A percentile compares a stretch with the other conserved stretches of the same genome.
These are phyloP conservation scores for Colletotrichum sojae DNA, from an alignment of 2,329 filamentous ascomycete genomes.

Conservation along the genomic window DNA sequence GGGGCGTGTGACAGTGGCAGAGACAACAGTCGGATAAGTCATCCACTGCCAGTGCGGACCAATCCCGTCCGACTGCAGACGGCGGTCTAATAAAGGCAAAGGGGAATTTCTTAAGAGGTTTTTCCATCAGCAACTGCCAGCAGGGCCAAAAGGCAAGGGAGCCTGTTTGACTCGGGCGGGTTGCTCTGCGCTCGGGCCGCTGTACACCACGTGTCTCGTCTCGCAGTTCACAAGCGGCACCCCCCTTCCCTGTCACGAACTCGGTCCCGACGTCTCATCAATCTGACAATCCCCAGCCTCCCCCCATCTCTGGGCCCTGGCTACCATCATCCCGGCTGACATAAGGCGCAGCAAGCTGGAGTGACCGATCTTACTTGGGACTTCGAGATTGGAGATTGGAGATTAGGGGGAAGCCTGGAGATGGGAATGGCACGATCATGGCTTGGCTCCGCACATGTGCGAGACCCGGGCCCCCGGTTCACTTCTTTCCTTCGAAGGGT, in stretches of 20 bases:
- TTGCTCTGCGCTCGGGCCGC: constrained; percentile 20
- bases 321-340: constrained; percentile 31
- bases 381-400: constrained; percentile 20
- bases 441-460: constrained; percentile 16
- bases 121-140: constrained; percentile 1
- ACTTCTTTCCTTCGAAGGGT: background rate
- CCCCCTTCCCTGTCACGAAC: constrained; percentile 1
- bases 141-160: constrained; percentile 6
- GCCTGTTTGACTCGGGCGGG: constrained; percentile 19
- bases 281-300: constrained; percentile 4
- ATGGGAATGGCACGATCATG: constrained; percentile 24
- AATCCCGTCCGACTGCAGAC: constrained; percentile 29
- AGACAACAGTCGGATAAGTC: constrained; percentile 18
- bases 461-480: constrained; percentile 8
- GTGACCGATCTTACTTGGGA: constrained; percentile 28
- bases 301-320: background rate
- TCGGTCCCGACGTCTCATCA: background rate
- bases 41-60: constrained; percentile 18
- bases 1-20: constrained; percentile 12
- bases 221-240: constrained; percentile 5
- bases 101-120: constrained; percentile 3
- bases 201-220: constrained; percentile 24
- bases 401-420: constrained; percentile 24
- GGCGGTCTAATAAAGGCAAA: constrained; percentile 14
- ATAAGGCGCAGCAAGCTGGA: constrained; percentile 29